phyloP scores from a whole-genome alignment of 495 filamentous ascomycete species.

The Daldinia loculata region DNA sequence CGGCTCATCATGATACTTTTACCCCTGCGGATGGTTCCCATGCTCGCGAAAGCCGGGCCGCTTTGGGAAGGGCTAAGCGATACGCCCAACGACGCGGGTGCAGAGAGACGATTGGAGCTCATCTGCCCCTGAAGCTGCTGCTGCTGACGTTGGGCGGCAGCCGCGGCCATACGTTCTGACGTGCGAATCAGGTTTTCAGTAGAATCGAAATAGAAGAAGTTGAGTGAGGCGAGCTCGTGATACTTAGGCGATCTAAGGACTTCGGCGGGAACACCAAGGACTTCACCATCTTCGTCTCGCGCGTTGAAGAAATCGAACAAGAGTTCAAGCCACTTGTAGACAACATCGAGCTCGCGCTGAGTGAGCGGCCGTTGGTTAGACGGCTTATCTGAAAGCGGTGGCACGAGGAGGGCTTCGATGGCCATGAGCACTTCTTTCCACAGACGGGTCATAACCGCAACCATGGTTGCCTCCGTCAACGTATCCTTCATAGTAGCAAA shows the following conservation, averaged over 20 bases:
- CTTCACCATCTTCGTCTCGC: conserved; percentile 86
- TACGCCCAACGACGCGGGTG: conserved; percentile 66
- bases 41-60: conserved; percentile 68
- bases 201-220: conserved; percentile 97
- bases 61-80: conserved; percentile 50
- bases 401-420: conserved; percentile 89
- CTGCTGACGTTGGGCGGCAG: conserved; percentile 80
- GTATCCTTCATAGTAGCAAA: conserved; percentile 99
- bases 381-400: conserved; percentile 93
- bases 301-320: conserved; percentile 97
- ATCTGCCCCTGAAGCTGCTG: conserved; percentile 59
- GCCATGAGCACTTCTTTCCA: conserved; percentile 98
- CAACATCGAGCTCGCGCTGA: conserved; percentile 90
- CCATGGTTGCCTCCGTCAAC: conserved; percentile 90
- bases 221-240: conserved; percentile 92
- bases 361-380: conserved; percentile 87
- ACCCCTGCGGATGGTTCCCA: conserved; percentile 77
- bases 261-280: conserved; percentile 85
- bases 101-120: conserved; percentile 70
- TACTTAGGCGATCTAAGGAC: conserved; percentile 97
- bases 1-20: conserved; percentile 96
- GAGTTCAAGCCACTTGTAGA: conserved; percentile 92
- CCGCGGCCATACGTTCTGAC: conserved; percentile 93
- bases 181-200: conserved; percentile 92
- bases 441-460: conserved; percentile 94